Percentiles rank a stretch among this genome's conserved stretches.
These are phyloP conservation scores for Phylloporus sp. DNA, from an alignment of 768 basidiomycete species.

Conservation along the genomic window DNA sequence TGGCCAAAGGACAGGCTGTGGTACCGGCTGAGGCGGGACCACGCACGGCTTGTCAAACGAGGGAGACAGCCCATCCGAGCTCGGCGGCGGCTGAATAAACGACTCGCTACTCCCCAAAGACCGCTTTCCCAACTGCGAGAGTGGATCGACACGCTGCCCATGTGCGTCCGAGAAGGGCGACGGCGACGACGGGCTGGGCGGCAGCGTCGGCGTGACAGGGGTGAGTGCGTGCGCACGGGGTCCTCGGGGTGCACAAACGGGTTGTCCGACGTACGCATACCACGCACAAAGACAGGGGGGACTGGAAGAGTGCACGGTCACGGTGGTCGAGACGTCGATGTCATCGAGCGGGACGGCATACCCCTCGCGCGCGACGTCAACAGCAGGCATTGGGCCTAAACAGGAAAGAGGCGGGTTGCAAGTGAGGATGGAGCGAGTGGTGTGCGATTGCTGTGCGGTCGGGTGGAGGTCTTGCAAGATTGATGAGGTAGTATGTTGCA, in stretches of 20 bases:
- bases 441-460: no score
- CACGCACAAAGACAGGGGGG: slow-evolving; percentile 18
- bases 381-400: no score
- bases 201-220: slow-evolving; percentile 2
- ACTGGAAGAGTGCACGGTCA: slow-evolving; percentile 33
- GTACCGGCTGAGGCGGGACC: slow-evolving; percentile 35
- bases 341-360: slow-evolving; percentile 50
- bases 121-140: neutral
- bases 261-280: slow-evolving; percentile 30
- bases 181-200: slow-evolving; percentile 7
- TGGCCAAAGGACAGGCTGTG: slow-evolving; percentile 28
- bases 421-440: no score
- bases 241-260: slow-evolving; percentile 40
- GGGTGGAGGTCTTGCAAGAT: no score
- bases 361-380: slow-evolving; percentile 36
- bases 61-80: slow-evolving; percentile 57
- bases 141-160: slow-evolving; percentile 4
- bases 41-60: slow-evolving; percentile 34
- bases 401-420: no score
- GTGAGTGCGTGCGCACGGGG: neutral
- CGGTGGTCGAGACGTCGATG: slow-evolving; percentile 40
- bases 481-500: no score
- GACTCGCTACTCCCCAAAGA: slow-evolving; percentile 8
- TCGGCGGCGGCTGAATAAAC: slow-evolving; percentile 40
- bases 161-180: slow-evolving; percentile 40